Evolutionary conservation across 352 stramenopile species (phyloP), one percentile per base, ranked within the genome.

Genomic region (Globisporangium nunn): DNA sequence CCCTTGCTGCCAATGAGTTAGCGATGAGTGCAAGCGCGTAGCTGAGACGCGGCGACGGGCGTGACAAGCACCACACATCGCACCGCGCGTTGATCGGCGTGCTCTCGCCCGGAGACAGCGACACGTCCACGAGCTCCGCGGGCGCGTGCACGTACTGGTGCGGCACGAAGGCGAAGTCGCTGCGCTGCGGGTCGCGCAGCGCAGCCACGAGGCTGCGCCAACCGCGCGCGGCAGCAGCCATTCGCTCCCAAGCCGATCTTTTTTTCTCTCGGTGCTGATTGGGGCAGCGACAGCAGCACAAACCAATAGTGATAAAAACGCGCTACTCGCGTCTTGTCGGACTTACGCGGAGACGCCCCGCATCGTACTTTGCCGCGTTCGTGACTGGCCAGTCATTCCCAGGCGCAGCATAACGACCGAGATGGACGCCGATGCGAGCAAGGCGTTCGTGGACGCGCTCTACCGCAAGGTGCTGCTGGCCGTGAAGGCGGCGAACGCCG

Each of bases 401-500:
- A 23, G 23, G 23, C 23, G 23, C 6, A 37, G 33, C 33, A 37
- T 11, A 37, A 37, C 33, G 33, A 12, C 35, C 12, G 44, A 51
- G 58, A 63, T 63, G 58, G 52, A 59, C 58, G 40, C 44, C 39
- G 58, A 23, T 2, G 51, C 45, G 28, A 63, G 58, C 51, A 58
- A 58, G 49, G 66, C 65, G 45, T 88, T 85, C 58, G 74, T 88
- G 30, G 64, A 80, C 54, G 63, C 74, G 18, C 64, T 91, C 59
- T 91, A 91, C 60, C 80, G 78, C 58, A 88, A 86, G 53, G 80
- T 91, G 58, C 56, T 91, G 55, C 71, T 86, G 29, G 71, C 72
- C 6, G 85, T 94, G 18, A 94, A 94, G 67, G 85, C 81, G 7
- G 90, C 85, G 44, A 94, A 94, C 64, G 78, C 53, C 0, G 68